phyloP scores from a whole-genome alignment of 2,329 filamentous ascomycete species.

The Colletotrichum liaoningense region DNA sequence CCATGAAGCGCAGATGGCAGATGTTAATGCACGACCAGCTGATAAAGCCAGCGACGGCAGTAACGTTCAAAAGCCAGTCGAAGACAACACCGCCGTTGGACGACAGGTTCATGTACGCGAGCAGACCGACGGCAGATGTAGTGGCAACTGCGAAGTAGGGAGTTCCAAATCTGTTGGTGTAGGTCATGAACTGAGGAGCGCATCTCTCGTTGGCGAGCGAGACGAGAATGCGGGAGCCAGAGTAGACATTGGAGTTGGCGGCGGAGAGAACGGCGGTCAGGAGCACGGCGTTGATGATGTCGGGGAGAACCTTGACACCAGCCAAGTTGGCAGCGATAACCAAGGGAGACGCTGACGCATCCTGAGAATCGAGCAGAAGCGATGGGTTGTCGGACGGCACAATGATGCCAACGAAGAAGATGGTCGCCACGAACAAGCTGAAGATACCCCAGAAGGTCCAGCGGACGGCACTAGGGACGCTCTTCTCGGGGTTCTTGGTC shows the following conservation, averaged over 20 bases:
- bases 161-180: conserved; percentile 71
- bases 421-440: conserved; percentile 71
- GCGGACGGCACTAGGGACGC: conserved; percentile 77
- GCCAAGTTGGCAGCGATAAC: conserved; percentile 71
- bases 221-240: conserved; percentile 75
- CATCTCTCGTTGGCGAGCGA: conserved; percentile 73
- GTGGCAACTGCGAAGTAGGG: conserved; percentile 70
- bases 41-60: conserved; percentile 76
- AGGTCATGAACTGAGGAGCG: conserved; percentile 69
- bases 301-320: conserved; percentile 71
- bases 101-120: conserved; percentile 76
- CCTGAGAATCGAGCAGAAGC: conserved; percentile 62
- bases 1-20: conserved; percentile 75
- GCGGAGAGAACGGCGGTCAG: conserved; percentile 83
- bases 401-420: conserved; percentile 79
- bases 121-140: conserved; percentile 68
- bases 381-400: conserved; percentile 71
- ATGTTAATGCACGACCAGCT: conserved; percentile 75
- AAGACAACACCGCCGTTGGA: conserved; percentile 70
- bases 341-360: conserved; percentile 75
- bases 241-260: conserved; percentile 82
- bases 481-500: conserved; percentile 77
- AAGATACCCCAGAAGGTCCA: conserved; percentile 83
- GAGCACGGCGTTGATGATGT: conserved; percentile 82
- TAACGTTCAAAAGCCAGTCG: conserved; percentile 79